phyloP scores from a whole-genome alignment of 192 early-diverging fungal species.

The Powellomyces hirtus region DNA sequence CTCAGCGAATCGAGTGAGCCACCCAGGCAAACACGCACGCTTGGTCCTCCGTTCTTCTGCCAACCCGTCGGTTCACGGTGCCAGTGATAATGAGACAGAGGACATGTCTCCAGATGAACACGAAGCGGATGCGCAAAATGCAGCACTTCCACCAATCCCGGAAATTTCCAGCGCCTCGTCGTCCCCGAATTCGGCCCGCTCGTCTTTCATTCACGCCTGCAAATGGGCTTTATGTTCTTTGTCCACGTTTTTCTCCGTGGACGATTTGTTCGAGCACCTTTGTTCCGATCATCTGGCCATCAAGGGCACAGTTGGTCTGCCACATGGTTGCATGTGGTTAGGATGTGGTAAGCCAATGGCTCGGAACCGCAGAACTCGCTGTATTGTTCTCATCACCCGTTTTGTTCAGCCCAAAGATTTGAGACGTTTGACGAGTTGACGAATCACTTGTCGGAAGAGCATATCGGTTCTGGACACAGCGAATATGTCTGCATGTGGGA shows the following conservation, averaged over 20 bases:
- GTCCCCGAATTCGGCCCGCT: not conserved
- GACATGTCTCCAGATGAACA: not conserved
- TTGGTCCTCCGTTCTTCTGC: no score
- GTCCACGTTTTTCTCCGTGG: slow-evolving; percentile 28
- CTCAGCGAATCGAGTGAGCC: slow-evolving; percentile 35
- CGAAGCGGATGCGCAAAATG: slow-evolving; percentile 1
- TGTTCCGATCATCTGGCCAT: slow-evolving; percentile 33
- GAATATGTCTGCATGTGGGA: slow-evolving; percentile 45
- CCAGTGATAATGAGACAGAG: no score
- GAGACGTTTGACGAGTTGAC: slow-evolving; percentile 63
- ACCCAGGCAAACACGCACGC: no score
- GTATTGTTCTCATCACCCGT: not conserved
- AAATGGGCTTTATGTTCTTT: slow-evolving; percentile 34
- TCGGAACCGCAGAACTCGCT: no score
- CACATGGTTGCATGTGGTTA: slow-evolving; percentile 74
- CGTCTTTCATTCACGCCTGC: slow-evolving; percentile 30
- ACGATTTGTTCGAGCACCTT: slow-evolving; percentile 41
- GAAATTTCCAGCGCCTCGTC: no score
- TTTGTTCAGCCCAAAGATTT: slow-evolving; percentile 35
- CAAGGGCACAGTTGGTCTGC: not conserved
- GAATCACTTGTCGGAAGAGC: slow-evolving; percentile 59
- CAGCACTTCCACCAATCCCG: not conserved
- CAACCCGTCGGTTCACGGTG: no score
- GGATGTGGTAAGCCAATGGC: slow-evolving; percentile 50
- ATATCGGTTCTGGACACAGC: slow-evolving; percentile 57